Conservation (phyloP, 768 basidiomycete genomes). For the Lactarius hatsudake region DNA sequence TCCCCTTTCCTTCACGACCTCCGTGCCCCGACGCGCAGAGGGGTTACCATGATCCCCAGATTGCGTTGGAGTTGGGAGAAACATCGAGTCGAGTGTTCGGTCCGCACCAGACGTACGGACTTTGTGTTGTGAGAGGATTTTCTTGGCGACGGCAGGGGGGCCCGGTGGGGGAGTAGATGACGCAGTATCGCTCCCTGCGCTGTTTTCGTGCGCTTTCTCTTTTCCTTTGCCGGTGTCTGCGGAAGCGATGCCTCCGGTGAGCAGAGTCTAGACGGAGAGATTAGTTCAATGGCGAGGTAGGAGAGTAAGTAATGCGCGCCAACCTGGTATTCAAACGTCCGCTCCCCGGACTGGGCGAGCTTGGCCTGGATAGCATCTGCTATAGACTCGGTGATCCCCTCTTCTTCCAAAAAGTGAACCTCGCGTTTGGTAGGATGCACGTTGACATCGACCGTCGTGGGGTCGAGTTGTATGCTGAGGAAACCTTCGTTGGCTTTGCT, state of each 20-base stretch:
- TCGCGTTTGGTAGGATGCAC: constrained; percentile 98
- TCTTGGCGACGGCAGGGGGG: constrained; percentile 38
- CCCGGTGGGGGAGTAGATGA: constrained; percentile 8
- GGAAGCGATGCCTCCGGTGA: constrained; percentile 46
- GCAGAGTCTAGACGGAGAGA: constrained; percentile 46
- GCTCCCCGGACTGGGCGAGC: constrained; percentile 38
- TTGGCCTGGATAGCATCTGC: constrained; percentile 71
- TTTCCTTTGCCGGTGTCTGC: constrained; percentile 20
- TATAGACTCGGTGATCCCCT: constrained; percentile 74
- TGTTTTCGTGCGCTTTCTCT: constrained; percentile 19
- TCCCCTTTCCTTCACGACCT: constrained; percentile 9
- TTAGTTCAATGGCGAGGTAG: not conserved
- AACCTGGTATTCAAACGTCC: constrained; percentile 73
- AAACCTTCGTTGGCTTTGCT: constrained; percentile 1
- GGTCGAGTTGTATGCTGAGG: constrained; percentile 74
- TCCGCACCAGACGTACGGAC: constrained; percentile 85
- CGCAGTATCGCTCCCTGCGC: not conserved
- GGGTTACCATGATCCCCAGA: constrained; percentile 20
- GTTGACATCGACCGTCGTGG: constrained; percentile 90
- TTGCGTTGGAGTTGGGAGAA: constrained; percentile 60
- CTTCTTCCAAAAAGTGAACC: constrained; percentile 92
- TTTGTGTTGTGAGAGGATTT: constrained; percentile 79
- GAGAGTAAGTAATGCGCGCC: not conserved
- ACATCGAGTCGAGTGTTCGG: constrained; percentile 94
- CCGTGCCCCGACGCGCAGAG: constrained; percentile 11